These are phyloP conservation scores for Leishmania arabica DNA, from an alignment of 208 protist species.

Conservation along the genomic window DNA sequence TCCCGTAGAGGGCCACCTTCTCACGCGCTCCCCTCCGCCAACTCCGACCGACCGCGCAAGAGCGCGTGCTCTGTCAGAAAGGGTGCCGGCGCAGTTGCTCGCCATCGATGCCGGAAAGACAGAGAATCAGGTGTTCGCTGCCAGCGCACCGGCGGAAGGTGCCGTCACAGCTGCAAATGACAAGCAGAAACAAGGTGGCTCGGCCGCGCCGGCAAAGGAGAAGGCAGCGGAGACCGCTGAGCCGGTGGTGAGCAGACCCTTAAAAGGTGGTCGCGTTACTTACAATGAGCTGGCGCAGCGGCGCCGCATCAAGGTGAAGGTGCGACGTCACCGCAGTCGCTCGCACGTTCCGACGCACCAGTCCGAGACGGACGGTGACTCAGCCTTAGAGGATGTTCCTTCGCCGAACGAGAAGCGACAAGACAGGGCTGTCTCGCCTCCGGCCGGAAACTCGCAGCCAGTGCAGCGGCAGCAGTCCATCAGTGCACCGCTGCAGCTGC, in stretches of 20 bases:
- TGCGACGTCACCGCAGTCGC: conserved; percentile 24
- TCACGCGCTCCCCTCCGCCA: not conserved
- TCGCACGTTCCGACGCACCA: not conserved
- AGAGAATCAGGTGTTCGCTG: not conserved
- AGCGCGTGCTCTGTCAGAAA: not conserved
- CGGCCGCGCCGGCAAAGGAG: not conserved
- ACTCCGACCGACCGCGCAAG: conserved; percentile 1
- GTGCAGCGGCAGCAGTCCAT: conserved; percentile 4
- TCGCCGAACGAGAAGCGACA: not conserved
- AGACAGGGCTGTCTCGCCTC: not conserved
- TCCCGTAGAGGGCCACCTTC: conserved; percentile 13
- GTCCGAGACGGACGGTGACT: not conserved
- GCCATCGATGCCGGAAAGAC: not conserved
- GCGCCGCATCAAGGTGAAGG: conserved; percentile 22
- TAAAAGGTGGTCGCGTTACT: not conserved
- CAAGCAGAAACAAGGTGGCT: not conserved
- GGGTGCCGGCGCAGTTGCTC: not conserved
- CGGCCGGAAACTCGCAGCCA: not conserved
- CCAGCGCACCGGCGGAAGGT: not conserved
- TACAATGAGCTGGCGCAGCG: conserved; percentile 17
- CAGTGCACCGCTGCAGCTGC: conserved; percentile 2
- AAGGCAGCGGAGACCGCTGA: not conserved
- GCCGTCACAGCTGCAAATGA: not conserved
- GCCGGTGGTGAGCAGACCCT: not conserved
- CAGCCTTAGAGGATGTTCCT: not conserved